Percentiles rank a stretch among this genome's conserved stretches.
Conservation (phyloP, 257 asterid species). For the Striga asiatica region DNA sequence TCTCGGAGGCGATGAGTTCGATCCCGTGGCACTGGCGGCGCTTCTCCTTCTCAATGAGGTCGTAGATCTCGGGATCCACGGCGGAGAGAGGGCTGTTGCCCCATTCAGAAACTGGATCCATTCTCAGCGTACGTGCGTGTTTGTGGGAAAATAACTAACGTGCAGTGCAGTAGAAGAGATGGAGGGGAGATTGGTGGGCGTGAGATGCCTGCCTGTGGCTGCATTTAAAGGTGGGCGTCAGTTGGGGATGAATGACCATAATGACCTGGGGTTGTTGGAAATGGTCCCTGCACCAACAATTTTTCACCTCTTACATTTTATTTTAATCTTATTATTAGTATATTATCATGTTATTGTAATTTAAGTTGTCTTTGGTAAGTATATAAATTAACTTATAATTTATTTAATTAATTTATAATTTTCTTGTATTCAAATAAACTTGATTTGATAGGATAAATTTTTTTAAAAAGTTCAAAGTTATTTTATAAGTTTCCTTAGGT, state of each 20-base stretch:
- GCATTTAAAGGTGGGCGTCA: constrained; percentile 1
- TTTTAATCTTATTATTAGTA: too few relatives aligned
- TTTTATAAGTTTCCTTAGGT: too few relatives aligned
- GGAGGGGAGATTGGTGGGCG: neutral
- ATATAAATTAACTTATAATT: too few relatives aligned
- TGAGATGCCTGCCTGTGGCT: constrained; percentile 13
- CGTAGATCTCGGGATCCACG: constrained; percentile 47
- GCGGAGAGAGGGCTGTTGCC: constrained; percentile 39
- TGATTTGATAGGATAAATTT: too few relatives aligned
- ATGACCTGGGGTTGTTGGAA: constrained; percentile 20
- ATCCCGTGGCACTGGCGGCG: constrained; percentile 62
- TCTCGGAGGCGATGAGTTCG: constrained; percentile 74
- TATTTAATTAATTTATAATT: too few relatives aligned
- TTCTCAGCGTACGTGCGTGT: neutral
- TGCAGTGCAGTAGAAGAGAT: neutral
- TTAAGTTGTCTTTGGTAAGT: too few relatives aligned
- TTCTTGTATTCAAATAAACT: too few relatives aligned
- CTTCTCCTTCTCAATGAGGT: constrained; percentile 55
- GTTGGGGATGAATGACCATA: constrained; percentile 13
- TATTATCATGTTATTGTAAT: too few relatives aligned
- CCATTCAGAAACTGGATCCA: constrained; percentile 53
- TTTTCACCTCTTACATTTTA: too few relatives aligned
- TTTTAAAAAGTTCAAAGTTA: too few relatives aligned
- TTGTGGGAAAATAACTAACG: neutral
- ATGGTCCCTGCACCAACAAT: too few relatives aligned